These are phyloP conservation scores for Barnettozyma vustinii DNA, from an alignment of 805 yeast genomes.

Conservation along the genomic window DNA sequence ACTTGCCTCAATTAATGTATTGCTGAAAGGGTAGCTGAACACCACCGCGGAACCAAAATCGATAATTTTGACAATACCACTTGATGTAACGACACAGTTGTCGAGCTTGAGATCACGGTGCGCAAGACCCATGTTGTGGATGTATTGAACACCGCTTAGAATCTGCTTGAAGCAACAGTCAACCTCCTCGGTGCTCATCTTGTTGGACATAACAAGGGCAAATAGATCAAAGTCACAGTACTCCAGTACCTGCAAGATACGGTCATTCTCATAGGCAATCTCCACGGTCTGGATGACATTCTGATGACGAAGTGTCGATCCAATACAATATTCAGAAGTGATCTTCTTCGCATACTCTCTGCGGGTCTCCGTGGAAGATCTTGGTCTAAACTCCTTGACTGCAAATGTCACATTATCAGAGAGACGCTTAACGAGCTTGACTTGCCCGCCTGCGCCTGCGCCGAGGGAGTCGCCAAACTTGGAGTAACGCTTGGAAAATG, in stretches of 20 bases:
- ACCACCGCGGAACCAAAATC: slow-evolving; percentile 95
- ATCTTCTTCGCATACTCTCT: slow-evolving; percentile 89
- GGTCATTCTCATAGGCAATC: slow-evolving; percentile 81
- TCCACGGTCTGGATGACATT: slow-evolving; percentile 89
- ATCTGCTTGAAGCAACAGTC: slow-evolving; percentile 89
- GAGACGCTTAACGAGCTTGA: slow-evolving; percentile 62
- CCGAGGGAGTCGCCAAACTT: slow-evolving; percentile 84
- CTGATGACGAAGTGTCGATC: slow-evolving; percentile 83
- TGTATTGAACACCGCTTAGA: slow-evolving; percentile 70
- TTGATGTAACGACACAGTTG: slow-evolving; percentile 78
- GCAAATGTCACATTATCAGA: slow-evolving; percentile 75
- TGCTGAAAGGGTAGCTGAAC: slow-evolving; percentile 80
- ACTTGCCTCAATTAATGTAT: slow-evolving; percentile 64
- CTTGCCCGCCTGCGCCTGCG: slow-evolving; percentile 94
- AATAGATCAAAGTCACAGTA: slow-evolving; percentile 90
- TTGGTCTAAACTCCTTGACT: slow-evolving; percentile 84
- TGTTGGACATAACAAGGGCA: slow-evolving; percentile 91
- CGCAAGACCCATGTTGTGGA: slow-evolving; percentile 81
- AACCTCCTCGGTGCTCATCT: slow-evolving; percentile 74
- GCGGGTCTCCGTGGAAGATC: slow-evolving; percentile 65
- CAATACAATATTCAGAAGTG: slow-evolving; percentile 92
- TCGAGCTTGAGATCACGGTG: slow-evolving; percentile 90
- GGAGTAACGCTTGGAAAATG: slow-evolving; percentile 71
- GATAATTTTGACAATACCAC: slow-evolving; percentile 83
- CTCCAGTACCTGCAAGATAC: slow-evolving; percentile 89